Base-by-base conservation (phyloP, 805 yeast species). In the Ogataea zsoltii region DNA sequence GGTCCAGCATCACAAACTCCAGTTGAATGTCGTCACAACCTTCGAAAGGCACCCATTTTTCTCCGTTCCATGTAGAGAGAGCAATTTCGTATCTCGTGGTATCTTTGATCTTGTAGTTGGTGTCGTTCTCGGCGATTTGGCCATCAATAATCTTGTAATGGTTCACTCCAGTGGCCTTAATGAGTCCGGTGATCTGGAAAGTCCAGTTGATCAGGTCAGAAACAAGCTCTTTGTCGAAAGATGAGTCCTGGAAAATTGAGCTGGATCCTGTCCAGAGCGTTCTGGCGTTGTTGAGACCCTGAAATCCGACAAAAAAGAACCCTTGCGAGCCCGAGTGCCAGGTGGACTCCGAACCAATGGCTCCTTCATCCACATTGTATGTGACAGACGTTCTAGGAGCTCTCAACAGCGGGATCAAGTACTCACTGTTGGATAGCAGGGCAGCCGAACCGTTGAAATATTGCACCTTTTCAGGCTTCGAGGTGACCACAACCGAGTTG, bases 1-100 rank as follows among this genome's bases (percentile, higher is more conserved):
- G 99, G 64, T 94, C 98, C 52, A 94, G 77, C 92, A 94, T 84
- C 58, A 78, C 80, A 65, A 90, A 81, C 58, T 89, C 91, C 45
- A 94, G 71, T 69, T 94, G 99, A 45, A 88, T 63, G 49, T 84
- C 86, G 41, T 77, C 75, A 32, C 71, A 72, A 6, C 61, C 65
- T 30, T 39, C 39, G 62, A 66, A 89, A 25, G 96, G 95, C 12
- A 62, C 71, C 97, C 96, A 94, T 43, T 67, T 40, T n/a, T 60
- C 55, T 31, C 78, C 80, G 38, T 70, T 56, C 61, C 70, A 70
- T 52, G 71, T 71, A 25, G 79, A 70, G 1, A 79, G 63, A 12
- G 79, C 81, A 34, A 76, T 64, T 28, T 75, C 71, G 56, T 75
- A 91, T 34, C 69, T 65, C 12, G 87, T 77, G 14, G 77, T 75